A percentile compares a stretch with the other conserved stretches of the same genome.
Conservation (phyloP, 2,329 filamentous ascomycete genomes). For the Cladosporium sp. region DNA sequence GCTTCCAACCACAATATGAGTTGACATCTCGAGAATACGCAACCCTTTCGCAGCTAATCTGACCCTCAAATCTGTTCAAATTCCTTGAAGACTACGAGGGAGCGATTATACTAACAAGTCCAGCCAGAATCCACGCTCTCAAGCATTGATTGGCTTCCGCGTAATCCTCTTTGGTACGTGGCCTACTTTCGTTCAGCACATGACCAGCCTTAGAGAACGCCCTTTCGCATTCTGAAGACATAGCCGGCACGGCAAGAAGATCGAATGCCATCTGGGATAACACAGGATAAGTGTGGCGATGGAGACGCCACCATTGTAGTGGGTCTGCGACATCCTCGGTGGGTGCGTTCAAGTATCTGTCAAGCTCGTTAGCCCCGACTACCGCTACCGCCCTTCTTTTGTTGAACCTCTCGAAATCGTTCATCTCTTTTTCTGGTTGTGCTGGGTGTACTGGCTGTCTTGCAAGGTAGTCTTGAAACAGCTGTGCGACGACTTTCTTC, state of each 20-base stretch:
- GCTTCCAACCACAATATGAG: not conserved
- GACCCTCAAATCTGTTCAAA: not conserved
- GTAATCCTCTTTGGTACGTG: conserved; percentile 1
- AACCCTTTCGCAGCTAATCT: not conserved
- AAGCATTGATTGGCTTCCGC: conserved; percentile 7
- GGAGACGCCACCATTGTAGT: conserved; percentile 1
- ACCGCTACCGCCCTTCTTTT: not conserved
- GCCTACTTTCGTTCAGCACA: not conserved
- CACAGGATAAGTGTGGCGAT: not conserved
- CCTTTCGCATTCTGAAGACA: not conserved
- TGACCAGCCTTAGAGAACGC: not conserved
- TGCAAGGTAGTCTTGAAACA: not conserved
- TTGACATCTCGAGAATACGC: not conserved
- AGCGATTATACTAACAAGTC: conserved; percentile 7
- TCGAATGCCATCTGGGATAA: conserved; percentile 7
- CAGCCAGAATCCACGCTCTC: conserved; percentile 7
- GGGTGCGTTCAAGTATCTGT: conserved; percentile 2
- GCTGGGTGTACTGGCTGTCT: not conserved
- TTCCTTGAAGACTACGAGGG: not conserved
- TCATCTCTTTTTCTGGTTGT: not conserved
- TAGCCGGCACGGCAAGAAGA: conserved; percentile 9
- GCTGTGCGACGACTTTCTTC: not conserved
- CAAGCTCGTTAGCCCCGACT: not conserved
- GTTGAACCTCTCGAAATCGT: conserved; percentile 3
- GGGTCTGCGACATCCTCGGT: conserved; percentile 2